Evolutionary conservation across 169 alveolate species (phyloP).

Genomic region (Babesia ovata): DNA sequence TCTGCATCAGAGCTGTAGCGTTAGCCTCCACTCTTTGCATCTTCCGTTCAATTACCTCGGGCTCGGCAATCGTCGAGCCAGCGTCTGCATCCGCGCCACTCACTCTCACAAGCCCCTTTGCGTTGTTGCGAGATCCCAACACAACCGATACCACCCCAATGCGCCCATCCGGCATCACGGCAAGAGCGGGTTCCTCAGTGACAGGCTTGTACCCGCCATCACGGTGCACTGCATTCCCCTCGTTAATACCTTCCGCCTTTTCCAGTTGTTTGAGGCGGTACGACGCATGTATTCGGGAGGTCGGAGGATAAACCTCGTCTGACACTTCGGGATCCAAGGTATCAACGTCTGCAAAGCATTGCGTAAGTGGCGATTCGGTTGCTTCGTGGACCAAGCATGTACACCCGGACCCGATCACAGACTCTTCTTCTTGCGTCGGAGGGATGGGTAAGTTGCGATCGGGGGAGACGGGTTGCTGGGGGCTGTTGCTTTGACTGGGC

Average conservation of each 20-base stretch:
- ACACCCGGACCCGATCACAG: too few relatives aligned
- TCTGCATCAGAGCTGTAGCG: constrained; percentile 12
- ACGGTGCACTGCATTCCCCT: background rate
- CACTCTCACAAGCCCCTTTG: constrained; percentile 18
- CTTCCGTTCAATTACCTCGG: background rate
- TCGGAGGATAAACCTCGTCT: background rate
- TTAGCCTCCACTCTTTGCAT: constrained; percentile 5
- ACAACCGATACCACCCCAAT: constrained; percentile 20
- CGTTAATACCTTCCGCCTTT: background rate
- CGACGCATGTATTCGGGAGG: constrained; percentile 38
- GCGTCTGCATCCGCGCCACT: constrained; percentile 18
- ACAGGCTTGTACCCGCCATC: background rate
- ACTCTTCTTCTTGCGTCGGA: too few relatives aligned
- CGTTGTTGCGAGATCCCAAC: constrained; percentile 43
- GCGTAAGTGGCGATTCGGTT: background rate
- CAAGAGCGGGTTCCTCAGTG: background rate
- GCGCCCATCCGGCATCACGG: background rate
- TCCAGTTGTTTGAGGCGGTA: constrained; percentile 4
- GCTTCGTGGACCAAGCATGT: background rate
- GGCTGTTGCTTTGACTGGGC: too few relatives aligned
- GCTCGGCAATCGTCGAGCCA: background rate
- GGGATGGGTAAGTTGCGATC: too few relatives aligned
- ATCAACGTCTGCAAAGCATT: constrained; percentile 14
- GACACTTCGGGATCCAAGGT: constrained; percentile 20
- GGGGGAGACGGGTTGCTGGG: too few relatives aligned